Evolutionary conservation across 768 basidiomycete genomes (phyloP), one percentile per base, ranked within the genome.

Genomic region (Termitomyces sp.): DNA sequence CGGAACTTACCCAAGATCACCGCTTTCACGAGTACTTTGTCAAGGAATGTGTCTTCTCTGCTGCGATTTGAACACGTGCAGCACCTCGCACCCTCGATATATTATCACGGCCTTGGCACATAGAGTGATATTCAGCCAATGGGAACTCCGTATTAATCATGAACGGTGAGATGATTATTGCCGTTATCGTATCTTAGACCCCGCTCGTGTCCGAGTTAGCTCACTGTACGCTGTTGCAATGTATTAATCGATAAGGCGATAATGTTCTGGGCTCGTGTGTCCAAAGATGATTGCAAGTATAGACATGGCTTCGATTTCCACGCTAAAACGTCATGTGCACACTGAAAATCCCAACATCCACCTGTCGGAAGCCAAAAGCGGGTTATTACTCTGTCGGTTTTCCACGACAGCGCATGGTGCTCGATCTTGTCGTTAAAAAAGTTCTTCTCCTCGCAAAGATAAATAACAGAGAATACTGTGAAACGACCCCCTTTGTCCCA

Each of bases 21-120:
- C 84, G 95, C 40, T 92, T 98, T 66, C 95, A 97, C 70, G 90
- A 96, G 59, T 96, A 90, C 69, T 98, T 96, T 66, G 77, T 96
- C 43, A 77, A 77, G 55, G 80, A 86, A 65, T 93, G 90, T 65
- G 89, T 94, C 9, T 58, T 85, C 4, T 60, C 71, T 44, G 63
- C 55, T 51, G 61, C 38, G 20, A 32, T 51, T 24, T 59, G 43
- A 50, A 18, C 59, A 53, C 44, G 40, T 44, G 51, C 32, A 35
- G 35, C 22, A 40, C 48, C 18, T 38, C 20, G 40, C 26, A 32
- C 28, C 1, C 24, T 14, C 16, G 49, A 36, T 14, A 36, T 38
- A 16, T 36, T 10, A 18, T 36, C 9, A 35, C 4, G 26, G 22
- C 26, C 10, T 32, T 20, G 51, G 36, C 35, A 52, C 24, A 52